Evolutionary conservation across 2,329 filamentous ascomycete species (phyloP), one percentile per base, ranked within the genome.

Genomic region (Ilyonectria mors-panacis): DNA sequence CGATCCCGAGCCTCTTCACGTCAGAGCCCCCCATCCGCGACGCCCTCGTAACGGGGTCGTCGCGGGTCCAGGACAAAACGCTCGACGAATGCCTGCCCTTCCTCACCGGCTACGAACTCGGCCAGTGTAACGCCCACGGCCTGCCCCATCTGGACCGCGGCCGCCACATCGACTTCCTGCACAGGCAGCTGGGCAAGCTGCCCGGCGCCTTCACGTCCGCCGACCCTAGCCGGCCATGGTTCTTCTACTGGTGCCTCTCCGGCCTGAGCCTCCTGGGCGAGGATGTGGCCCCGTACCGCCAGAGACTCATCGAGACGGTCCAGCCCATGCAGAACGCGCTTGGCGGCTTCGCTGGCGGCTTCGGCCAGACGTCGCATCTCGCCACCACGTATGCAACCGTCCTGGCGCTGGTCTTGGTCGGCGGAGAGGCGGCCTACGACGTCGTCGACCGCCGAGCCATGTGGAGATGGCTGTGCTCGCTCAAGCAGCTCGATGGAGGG

Each of bases 261-360:
- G 94, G 89, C 2, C 85, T 99, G 70, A 85, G 87, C 28, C 85
- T 95, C 37, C 83, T 99, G 56, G 94, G 94, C 54, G 89, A 94
- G 77, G 93, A 97, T 78, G 85, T 88, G 54, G 81, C 81, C 35
- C 81, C 89, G 44, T 95, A 94, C 80, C 88, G 91, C 63, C 84
- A 92, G 70, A 86, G 88, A 81, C 89, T 95, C 65, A 83, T 93
- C 57, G 88, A 90, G 67, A 98, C 95, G 7, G 91, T 96, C 57
- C 87, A 86, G 54, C 89, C 93, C 50, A 91, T 95, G 81, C 96
- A 98, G 82, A 97, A 98, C 80, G 80, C 85, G 23, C 86, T 86
- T 17, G 96, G 96, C 57, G 96, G 96, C 2, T 97, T 97, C 79
- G 96, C 94, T 59, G 96, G 95, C 70, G 95, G 96, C n/a, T 92